A percentile compares a stretch with the other conserved stretches of the same genome.
Evolutionary conservation across 805 yeast species (phyloP).

Genomic region (Saturnispora silvae): DNA sequence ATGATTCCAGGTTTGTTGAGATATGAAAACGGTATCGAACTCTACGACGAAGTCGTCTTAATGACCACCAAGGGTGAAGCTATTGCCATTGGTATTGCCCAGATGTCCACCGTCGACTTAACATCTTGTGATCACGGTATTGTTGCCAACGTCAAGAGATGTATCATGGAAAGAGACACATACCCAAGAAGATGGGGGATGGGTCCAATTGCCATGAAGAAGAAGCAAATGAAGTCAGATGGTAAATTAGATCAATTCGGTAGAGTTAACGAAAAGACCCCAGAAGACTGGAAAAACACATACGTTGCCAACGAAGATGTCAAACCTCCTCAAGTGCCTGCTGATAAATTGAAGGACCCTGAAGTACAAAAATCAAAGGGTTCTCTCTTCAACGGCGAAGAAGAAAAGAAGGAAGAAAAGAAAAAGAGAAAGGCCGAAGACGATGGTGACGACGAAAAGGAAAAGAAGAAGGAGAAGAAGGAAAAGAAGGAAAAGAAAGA

Average conservation of each 20-base stretch:
- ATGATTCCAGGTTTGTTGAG: conserved; percentile 98
- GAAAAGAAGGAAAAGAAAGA: conserved; percentile 27
- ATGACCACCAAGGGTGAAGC: conserved; percentile 99
- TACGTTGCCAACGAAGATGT: conserved; percentile 65
- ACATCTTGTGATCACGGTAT: conserved; percentile 97
- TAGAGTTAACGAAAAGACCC: conserved; percentile 86
- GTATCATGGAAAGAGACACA: conserved; percentile 98
- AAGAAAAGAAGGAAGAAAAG: conserved; percentile 39
- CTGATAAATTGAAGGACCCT: conserved; percentile 33
- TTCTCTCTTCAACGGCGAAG: conserved; percentile 28
- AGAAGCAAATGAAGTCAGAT: conserved; percentile 94
- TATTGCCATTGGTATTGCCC: conserved; percentile 95
- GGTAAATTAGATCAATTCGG: conserved; percentile 97
- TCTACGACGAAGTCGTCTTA: conserved; percentile 94
- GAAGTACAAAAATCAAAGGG: conserved; percentile 36
- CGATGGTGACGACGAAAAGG: conserved; percentile 26
- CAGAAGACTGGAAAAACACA: conserved; percentile 79
- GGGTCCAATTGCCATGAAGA: conserved; percentile 97
- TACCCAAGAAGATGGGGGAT: conserved; percentile 99
- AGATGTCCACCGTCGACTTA: conserved; percentile 96
- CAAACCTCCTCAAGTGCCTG: conserved; percentile 51
- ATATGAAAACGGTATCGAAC: conserved; percentile 95
- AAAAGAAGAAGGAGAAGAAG: conserved; percentile 27
- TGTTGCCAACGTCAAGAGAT: conserved; percentile 96
- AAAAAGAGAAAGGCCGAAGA: conserved; percentile 53